Evolutionary conservation across 345 rosid species (phyloP), one percentile per base, ranked within the genome.

Genomic region (Pseudoturritis turrita): DNA sequence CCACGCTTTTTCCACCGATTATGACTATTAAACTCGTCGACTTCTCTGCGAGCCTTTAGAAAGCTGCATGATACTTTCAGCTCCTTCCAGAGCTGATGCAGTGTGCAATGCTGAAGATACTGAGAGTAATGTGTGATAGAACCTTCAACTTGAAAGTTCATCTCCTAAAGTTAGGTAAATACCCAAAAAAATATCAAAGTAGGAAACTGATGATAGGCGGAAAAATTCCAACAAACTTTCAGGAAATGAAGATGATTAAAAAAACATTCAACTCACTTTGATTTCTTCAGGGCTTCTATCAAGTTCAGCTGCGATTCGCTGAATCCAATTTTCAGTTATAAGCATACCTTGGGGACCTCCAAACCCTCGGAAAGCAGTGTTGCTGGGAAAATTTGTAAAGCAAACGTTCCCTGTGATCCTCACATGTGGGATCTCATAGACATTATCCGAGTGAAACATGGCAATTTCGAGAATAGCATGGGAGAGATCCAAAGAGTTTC

Each of bases 281-380:
- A 91, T 89, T 72, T 88, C 91, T 81, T 91, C 97, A 45, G 98
- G 95, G 64, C 80, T 83, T 85, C 74, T 90, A 56, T 86, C 72
- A 23, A 93, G 85, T 74, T 89, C 94, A 9, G 80, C 72, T 41
- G 97, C 94, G 55, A 93, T 80, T 81, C 89, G 86, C 49, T 90
- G 94, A 71, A 93, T 89, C 98, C 98, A 93, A 68, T 93, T 89
- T 80, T 93, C 97, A 40, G 92, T 63, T 63, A 94, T 91, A 65
- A 94, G 89, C 98, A 94, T 82, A 65, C 92, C 98, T 79, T 94
- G 98, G 40, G 97, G 98, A 5, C 89, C 96, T 33, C 98, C 97
- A 79, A 94, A 91, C 40, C 98, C 98, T 62, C 97, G 84, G 82
- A 91, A 94, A 33, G 97, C 98, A 44, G 98, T 94, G 79, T 94